Base-by-base conservation (phyloP, 805 yeast species). In the Wickerhamiella parazyma region DNA sequence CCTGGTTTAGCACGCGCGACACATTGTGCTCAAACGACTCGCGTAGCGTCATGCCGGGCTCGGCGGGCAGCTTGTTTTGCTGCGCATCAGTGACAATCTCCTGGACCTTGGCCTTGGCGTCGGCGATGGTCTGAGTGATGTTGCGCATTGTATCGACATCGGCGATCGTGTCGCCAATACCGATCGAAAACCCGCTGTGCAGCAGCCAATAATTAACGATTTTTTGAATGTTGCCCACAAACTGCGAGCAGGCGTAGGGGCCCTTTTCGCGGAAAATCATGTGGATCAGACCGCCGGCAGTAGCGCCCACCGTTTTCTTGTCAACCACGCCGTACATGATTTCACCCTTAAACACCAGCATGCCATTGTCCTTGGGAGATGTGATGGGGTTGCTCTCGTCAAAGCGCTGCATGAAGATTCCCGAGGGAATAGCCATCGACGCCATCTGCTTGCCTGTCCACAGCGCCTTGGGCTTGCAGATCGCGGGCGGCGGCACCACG, bases 161-260 rank as follows among this genome's bases (percentile, higher is more conserved):
- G 39, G 98, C 98, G 68, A 91, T 93, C 3, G 98, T 91, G 66
- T 91, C 99, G 71, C 99, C 99, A 65, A 91, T 91, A 73, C 99
- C 99, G 55, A 93, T 93, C 10, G 97, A 89, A 67, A 91, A 91
- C 48, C 98, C 97, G 56, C 83, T 84, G 60, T 93, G 98, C 43
- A 91, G 71, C 48, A 91, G 71, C 99, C 98, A 91, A 63, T 73
- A 91, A 64, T 91, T 91, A 33, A 87, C 95, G 47, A 91, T 93
- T 58, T 86, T 89, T 64, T 91, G 99, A 48, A 89, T 75, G 53
- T 83, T 81, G 60, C 95, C 85, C 58, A 91, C 87, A 57, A 91
- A 72, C 55, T 76, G 80, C 8, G 96, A 91, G 70, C 96, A 85
- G 3, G 78, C 75, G 49, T 75, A 69, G 9, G 96, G 87, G 6